phyloP scores from a whole-genome alignment of 2,329 filamentous ascomycete species.

The Nothomitra cinnamomea region DNA sequence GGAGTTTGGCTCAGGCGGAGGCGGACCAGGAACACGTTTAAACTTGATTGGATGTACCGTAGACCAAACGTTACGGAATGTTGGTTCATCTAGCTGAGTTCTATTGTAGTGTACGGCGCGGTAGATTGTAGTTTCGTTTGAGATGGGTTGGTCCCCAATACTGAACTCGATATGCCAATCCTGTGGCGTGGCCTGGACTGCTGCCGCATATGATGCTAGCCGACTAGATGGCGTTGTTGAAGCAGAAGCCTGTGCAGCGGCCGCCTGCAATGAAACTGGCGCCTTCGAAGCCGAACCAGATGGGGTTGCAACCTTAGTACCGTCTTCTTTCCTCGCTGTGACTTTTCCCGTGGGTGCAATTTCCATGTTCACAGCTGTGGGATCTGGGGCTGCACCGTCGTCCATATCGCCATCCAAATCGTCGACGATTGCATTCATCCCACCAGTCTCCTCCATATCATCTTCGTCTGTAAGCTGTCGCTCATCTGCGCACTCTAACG shows the following conservation, averaged over 20 bases:
- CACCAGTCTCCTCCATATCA: constrained; percentile 44
- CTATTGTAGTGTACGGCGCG: constrained; percentile 70
- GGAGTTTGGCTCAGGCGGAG: constrained; percentile 52
- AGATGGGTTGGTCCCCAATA: constrained; percentile 64
- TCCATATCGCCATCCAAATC: constrained; percentile 74
- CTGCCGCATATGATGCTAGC: constrained; percentile 68
- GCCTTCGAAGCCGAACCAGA: constrained; percentile 36
- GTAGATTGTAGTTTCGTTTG: constrained; percentile 90
- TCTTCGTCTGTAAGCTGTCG: constrained; percentile 63
- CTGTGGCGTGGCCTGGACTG: constrained; percentile 62
- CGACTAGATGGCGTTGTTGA: constrained; percentile 24
- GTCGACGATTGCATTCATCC: constrained; percentile 76
- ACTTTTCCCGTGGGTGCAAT: constrained; percentile 74
- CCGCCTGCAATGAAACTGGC: not conserved
- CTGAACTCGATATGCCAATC: constrained; percentile 98
- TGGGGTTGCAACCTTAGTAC: constrained; percentile 70
- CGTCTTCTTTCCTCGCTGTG: constrained; percentile 81
- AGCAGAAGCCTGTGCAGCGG: constrained; percentile 13
- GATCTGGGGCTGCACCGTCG: constrained; percentile 57
- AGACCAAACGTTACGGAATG: constrained; percentile 72
- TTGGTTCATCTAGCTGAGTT: constrained; percentile 43
- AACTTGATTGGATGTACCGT: constrained; percentile 84
- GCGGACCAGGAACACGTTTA: constrained; percentile 66
- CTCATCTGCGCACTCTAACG: constrained; percentile 86
- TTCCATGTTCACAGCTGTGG: constrained; percentile 81